phyloP scores from a whole-genome alignment of 1,284 basidiomycete species.

The Cryptococcus deneoformans region DNA sequence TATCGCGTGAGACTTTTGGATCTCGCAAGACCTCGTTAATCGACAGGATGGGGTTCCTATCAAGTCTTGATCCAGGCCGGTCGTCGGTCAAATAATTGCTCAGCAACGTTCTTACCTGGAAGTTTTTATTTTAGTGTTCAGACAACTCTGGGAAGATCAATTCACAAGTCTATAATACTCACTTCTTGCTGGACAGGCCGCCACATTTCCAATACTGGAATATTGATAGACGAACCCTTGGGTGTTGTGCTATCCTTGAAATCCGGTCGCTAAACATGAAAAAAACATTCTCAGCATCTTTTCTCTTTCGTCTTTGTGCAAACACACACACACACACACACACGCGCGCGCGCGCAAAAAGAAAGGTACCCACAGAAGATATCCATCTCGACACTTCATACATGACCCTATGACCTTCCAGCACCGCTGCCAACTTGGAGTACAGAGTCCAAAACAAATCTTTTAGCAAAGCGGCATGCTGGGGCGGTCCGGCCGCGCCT shows the following conservation, averaged over 20 bases:
- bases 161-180: not conserved
- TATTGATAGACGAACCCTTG: constrained; percentile 55
- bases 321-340: too few relatives aligned
- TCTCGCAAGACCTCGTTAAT: constrained; percentile 94
- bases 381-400: constrained; percentile 89
- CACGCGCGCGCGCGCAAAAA: not conserved
- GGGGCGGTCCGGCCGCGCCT: constrained; percentile 68
- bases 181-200: constrained; percentile 86
- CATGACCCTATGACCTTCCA: constrained; percentile 86
- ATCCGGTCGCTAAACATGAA: constrained; percentile 64
- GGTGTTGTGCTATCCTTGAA: constrained; percentile 78
- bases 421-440: constrained; percentile 93
- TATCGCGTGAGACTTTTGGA: constrained; percentile 71
- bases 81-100: constrained; percentile 91
- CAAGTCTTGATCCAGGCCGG: constrained; percentile 68
- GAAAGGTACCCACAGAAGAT: constrained; percentile 63
- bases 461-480: constrained; percentile 77
- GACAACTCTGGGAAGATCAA: not conserved
- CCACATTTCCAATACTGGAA: constrained; percentile 90
- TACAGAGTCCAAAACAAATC: constrained; percentile 99
- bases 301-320: too few relatives aligned
- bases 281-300: not conserved
- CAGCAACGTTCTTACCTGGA: constrained; percentile 76
- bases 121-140: not conserved
- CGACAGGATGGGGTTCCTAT: constrained; percentile 82